phyloP scores from a whole-genome alignment of 208 protist genomes.

The Hexamita inflata region DNA sequence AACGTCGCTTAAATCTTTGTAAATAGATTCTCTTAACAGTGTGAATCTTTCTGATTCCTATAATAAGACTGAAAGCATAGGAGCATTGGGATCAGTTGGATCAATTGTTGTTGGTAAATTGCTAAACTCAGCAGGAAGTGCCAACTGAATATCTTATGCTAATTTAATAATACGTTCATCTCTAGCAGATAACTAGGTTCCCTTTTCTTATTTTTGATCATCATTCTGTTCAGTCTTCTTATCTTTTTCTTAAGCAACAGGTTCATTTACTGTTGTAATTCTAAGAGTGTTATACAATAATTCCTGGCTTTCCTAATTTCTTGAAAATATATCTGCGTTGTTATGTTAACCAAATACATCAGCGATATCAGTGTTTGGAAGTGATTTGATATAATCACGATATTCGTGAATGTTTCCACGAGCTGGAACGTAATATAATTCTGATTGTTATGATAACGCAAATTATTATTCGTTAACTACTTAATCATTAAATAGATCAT shows the following conservation, averaged over 20 bases:
- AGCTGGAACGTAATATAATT: constrained; percentile 59
- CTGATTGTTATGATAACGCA: constrained; percentile 52
- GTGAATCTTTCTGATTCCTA: constrained; percentile 93
- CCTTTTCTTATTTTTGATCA: neutral
- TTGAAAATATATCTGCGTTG: constrained; percentile 87
- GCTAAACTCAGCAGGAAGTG: constrained; percentile 46
- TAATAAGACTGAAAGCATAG: constrained; percentile 80
- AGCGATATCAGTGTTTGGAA: constrained; percentile 74
- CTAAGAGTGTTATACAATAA: constrained; percentile 77
- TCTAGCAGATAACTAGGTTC: neutral
- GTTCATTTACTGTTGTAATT: constrained; percentile 52
- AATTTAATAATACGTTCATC: constrained; percentile 21
- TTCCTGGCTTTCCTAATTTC: constrained; percentile 68
- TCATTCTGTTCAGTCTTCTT: constrained; percentile 17
- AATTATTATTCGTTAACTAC: constrained; percentile 62
- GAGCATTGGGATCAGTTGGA: constrained; percentile 30
- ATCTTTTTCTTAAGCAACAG: constrained; percentile 38
- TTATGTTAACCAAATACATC: constrained; percentile 90
- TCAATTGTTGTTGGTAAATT: constrained; percentile 29
- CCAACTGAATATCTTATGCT: constrained; percentile 7
- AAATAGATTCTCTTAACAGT: constrained; percentile 66
- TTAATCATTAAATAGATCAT: constrained; percentile 69
- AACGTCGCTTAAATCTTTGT: constrained; percentile 66
- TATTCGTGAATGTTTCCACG: constrained; percentile 66
- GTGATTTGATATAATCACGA: constrained; percentile 67